Conservation (phyloP, 305 asterid species). For the Rubia tinctorum region DNA sequence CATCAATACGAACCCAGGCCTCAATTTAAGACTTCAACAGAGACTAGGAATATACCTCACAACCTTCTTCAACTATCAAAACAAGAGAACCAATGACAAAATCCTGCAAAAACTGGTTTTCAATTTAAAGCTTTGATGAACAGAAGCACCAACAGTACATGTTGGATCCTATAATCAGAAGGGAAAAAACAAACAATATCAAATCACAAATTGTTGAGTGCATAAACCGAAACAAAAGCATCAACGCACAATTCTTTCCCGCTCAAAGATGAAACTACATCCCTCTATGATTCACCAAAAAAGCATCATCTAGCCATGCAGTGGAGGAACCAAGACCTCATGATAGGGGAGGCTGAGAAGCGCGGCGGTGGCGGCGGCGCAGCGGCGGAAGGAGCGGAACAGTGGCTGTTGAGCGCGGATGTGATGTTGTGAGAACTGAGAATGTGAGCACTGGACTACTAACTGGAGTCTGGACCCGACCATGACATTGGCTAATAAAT, state of each 20-base stretch:
- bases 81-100: constrained; percentile 65
- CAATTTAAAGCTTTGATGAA: constrained; percentile 74
- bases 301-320: neutral
- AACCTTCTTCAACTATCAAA: constrained; percentile 75
- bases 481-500: too few relatives aligned
- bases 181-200: constrained; percentile 32
- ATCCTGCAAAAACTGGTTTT: constrained; percentile 52
- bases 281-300: neutral
- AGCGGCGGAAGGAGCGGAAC: too few relatives aligned
- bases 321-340: too few relatives aligned
- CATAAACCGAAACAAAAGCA: neutral
- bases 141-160: constrained; percentile 68
- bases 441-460: too few relatives aligned
- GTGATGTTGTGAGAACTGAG: too few relatives aligned
- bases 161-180: constrained; percentile 70
- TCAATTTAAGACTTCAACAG: neutral
- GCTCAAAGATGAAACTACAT: neutral
- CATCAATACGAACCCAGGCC: neutral
- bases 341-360: too few relatives aligned
- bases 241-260: constrained; percentile 5
- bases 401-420: too few relatives aligned
- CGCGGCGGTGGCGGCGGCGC: too few relatives aligned
- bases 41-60: constrained; percentile 11
- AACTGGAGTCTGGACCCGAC: too few relatives aligned
- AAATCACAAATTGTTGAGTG: constrained; percentile 1